Evolutionary conservation across 176 grass and related monocot species (phyloP).

Genomic region (Raddia guianensis): DNA sequence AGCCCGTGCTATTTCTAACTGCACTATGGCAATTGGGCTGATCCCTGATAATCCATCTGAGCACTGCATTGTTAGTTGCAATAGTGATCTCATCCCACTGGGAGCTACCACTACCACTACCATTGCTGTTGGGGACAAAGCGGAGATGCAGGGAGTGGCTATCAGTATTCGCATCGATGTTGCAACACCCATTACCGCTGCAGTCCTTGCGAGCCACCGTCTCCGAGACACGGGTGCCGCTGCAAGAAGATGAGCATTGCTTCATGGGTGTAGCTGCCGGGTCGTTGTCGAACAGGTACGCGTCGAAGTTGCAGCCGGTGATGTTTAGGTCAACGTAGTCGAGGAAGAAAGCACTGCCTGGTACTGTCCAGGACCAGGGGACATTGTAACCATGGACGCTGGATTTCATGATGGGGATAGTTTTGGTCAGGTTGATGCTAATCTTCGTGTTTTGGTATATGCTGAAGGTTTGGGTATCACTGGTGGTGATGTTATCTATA

Average conservation of each 20-base stretch:
- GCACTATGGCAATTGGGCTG: neutral
- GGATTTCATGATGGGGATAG: neutral
- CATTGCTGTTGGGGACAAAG: no score
- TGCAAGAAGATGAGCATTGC: neutral
- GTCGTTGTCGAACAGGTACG: neutral
- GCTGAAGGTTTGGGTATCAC: neutral
- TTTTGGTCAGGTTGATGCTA: neutral
- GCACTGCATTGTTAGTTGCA: neutral
- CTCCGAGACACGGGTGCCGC: neutral
- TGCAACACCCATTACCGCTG: neutral
- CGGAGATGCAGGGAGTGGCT: neutral
- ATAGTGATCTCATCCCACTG: neutral
- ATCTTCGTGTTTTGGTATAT: neutral
- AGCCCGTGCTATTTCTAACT: neutral
- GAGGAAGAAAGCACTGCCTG: neutral
- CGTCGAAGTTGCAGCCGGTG: neutral
- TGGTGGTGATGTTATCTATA: neutral
- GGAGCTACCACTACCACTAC: neutral
- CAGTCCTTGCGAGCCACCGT: neutral
- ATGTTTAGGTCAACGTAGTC: accelerated
- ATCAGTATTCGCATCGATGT: accelerated
- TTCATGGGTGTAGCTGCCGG: accelerated
- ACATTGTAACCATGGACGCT: neutral
- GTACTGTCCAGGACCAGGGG: neutral
- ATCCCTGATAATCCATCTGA: neutral